phyloP scores from a whole-genome alignment of 371 early-diverging fungal genomes.

The Mucor piriformis region DNA sequence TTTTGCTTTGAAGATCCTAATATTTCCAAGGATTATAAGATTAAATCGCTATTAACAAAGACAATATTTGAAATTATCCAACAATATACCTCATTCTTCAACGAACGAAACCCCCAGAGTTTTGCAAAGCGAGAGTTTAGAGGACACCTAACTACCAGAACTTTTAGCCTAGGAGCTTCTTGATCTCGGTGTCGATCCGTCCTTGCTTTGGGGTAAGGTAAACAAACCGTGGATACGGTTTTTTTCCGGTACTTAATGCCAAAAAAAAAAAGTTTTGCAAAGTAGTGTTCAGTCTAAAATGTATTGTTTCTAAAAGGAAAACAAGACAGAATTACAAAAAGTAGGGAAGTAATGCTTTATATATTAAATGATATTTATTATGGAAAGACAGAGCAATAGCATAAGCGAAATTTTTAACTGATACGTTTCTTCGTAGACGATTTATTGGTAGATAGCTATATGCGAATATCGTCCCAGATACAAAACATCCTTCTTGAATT shows the following conservation, averaged over 20 bases:
- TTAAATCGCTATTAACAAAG: constrained; percentile 5
- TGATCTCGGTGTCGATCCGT: too few relatives aligned
- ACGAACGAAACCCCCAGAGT: constrained; percentile 5
- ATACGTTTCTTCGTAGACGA: constrained; percentile 11
- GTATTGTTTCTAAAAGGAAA: constrained; percentile 22
- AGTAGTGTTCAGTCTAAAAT: constrained; percentile 10
- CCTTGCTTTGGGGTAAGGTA: too few relatives aligned
- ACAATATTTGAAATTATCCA: constrained; percentile 13
- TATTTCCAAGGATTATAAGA: constrained; percentile 9
- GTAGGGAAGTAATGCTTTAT: constrained; percentile 24
- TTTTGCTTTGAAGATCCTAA: constrained; percentile 19
- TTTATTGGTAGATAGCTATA: constrained; percentile 4
- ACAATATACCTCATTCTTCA: constrained; percentile 14
- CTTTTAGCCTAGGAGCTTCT: too few relatives aligned
- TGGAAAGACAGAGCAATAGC: constrained; percentile 22
- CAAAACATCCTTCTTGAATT: constrained; percentile 8
- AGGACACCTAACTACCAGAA: too few relatives aligned
- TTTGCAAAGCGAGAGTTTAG: too few relatives aligned
- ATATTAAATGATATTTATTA: constrained; percentile 22
- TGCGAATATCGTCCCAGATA: constrained; percentile 12
- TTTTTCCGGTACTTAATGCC: too few relatives aligned
- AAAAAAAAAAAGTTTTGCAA: too few relatives aligned
- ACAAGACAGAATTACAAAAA: constrained; percentile 19
- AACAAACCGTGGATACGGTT: too few relatives aligned
- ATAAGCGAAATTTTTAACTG: constrained; percentile 23